Evolutionary conservation across 1,139 yeast genomes (phyloP).

Genomic region (Geotrichum bryndzae): DNA sequence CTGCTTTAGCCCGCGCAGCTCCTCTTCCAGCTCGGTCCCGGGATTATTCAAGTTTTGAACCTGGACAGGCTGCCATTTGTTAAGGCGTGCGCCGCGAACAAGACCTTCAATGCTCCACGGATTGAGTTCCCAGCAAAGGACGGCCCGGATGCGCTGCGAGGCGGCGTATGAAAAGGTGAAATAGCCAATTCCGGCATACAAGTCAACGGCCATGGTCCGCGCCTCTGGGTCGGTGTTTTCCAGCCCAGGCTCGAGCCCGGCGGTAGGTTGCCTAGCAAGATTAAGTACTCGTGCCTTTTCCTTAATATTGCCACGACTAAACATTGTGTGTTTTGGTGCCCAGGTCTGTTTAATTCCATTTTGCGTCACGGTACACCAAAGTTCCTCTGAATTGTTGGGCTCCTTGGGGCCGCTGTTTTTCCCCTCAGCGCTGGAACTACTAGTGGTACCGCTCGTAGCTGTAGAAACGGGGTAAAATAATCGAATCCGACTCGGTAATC

Average conservation of each 20-base stretch:
- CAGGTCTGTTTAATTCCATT: conserved; percentile 74
- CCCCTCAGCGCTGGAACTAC: not conserved
- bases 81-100: conserved; percentile 46
- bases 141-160: conserved; percentile 43
- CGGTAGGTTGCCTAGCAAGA: not conserved
- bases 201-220: conserved; percentile 49
- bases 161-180: conserved; percentile 65
- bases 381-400: conserved; percentile 36
- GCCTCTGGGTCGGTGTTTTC: not conserved
- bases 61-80: conserved; percentile 38
- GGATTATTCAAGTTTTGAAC: conserved; percentile 23
- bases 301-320: conserved; percentile 79
- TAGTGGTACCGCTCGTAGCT: not conserved
- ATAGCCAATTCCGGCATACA: conserved; percentile 85
- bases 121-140: conserved; percentile 79
- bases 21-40: not conserved
- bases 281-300: conserved; percentile 63
- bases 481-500: conserved; percentile 11
- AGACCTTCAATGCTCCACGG: conserved; percentile 81
- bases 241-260: not conserved
- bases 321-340: conserved; percentile 86
- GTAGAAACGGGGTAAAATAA: conserved; percentile 7
- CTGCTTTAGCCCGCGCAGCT: not conserved
- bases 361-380: conserved; percentile 70
- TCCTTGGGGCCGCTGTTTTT: conserved; percentile 63